Conservation (phyloP, 495 filamentous ascomycete species). For the Sordaria brevicollis region DNA sequence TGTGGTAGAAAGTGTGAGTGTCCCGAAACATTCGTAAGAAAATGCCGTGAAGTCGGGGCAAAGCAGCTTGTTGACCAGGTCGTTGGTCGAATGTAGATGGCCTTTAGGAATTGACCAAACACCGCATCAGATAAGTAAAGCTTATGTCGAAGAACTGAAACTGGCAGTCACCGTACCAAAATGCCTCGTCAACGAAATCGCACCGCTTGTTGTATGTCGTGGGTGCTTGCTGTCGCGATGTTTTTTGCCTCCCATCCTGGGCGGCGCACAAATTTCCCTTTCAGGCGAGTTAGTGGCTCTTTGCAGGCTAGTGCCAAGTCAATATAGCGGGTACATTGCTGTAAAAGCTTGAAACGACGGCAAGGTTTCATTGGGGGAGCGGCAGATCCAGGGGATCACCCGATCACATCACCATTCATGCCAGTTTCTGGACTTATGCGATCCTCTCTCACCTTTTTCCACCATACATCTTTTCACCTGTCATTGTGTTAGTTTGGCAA, state of each 20-base stretch:
- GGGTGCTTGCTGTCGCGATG: not conserved
- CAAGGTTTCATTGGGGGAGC: not conserved
- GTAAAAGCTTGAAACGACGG: not conserved
- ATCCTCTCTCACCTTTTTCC: not conserved
- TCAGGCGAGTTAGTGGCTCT: not conserved
- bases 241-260: not conserved
- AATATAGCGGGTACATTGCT: not conserved
- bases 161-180: fast-evolving
- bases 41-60: not conserved
- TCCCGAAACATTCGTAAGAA: not conserved
- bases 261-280: not conserved
- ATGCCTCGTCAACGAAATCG: not conserved
- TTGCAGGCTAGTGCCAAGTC: not conserved
- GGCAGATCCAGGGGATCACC: not conserved
- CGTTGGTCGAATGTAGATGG: not conserved
- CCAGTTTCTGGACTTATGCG: not conserved
- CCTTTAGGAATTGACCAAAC: not conserved
- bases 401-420: not conserved
- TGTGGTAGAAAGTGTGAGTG: not conserved
- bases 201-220: not conserved
- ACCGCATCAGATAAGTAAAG: not conserved
- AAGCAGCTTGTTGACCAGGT: not conserved
- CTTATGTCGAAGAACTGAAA: not conserved
- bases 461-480: not conserved
- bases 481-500: not conserved